Evolutionary conservation across 2,329 filamentous ascomycete genomes (phyloP), one percentile per base, ranked within the genome.

Genomic region (Grosmannia huntii): DNA sequence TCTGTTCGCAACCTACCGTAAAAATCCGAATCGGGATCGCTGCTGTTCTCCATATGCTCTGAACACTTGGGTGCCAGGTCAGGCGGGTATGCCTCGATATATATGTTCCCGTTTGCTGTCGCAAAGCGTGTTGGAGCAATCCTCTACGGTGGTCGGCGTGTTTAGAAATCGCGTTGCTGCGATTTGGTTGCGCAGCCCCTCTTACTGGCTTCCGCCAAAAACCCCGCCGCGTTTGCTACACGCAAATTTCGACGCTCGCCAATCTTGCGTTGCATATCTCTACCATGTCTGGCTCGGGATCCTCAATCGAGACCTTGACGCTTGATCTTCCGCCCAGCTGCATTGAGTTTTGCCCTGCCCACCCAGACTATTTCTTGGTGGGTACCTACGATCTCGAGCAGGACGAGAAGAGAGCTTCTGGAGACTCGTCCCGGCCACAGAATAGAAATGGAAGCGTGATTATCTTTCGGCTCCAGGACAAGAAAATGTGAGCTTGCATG

Each of bases 351-450:
- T 87, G 82, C 62, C 83, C 84, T 1, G 69, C 71, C 1, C 68
- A 82, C 59, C 80, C 82, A 0, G 72, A 83, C 0, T 82, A 85
- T 66, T 85, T 95, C 63, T 76, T 95, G 0, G 80, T 96, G 53
- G 92, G 91, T 46, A 96, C 91, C 1, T 96, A 96, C 70, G 82
- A 86, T 62, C 77, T 96, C 31, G 75, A 90, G 62, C 77, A 77
- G 60, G 65, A 66, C 41, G 65, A 63, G 27, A 64, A 61, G 6
- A 59, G 62, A 19, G 65, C 64, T 4, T 65, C 68, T 49, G 59
- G 60, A 33, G 62, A 65, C 5, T 50, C 57, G 5, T 71, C 69
- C 49, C 73, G 75, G 62, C 64, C 75, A 1, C 86, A 90, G 67
- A 80, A 72, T 55, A 84, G 89, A 48, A 87, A 84, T 61, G 89